phyloP scores from a whole-genome alignment of 306 rosid genomes.

The Prunus armeniaca region DNA sequence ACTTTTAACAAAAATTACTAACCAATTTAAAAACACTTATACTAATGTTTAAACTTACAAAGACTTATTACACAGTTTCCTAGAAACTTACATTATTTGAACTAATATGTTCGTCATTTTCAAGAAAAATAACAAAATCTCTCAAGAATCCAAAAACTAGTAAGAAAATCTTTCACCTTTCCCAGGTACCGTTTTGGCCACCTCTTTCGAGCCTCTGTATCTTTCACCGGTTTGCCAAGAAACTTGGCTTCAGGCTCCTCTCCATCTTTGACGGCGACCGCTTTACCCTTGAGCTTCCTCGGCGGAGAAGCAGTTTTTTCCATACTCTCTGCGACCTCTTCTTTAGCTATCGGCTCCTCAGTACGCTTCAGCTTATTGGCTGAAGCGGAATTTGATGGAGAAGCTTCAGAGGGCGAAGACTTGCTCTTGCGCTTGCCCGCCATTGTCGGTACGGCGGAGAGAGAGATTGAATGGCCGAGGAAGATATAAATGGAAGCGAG shows the following conservation, averaged over 20 bases:
- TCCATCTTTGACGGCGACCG: not conserved
- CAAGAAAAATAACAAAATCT: not conserved
- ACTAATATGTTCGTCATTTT: not conserved
- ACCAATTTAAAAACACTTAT: too few species aligned
- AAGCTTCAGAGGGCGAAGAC: not conserved
- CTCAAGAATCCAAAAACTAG: not conserved
- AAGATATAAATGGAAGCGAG: not conserved
- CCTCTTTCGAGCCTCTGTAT: constrained; percentile 42
- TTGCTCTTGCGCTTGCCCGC: constrained; percentile 16
- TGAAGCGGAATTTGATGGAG: constrained; percentile 4
- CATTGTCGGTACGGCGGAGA: not conserved
- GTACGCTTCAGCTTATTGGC: constrained; percentile 18
- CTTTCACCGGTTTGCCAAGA: constrained; percentile 30
- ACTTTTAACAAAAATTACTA: too few species aligned
- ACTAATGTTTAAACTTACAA: not conserved
- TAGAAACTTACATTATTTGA: not conserved
- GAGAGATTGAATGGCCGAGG: not conserved
- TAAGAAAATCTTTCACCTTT: constrained; percentile 21
- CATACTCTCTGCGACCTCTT: not conserved
- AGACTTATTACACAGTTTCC: not conserved
- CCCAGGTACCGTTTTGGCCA: constrained; percentile 58
- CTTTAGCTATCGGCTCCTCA: not conserved
- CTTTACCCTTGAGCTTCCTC: not conserved
- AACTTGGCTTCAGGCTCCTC: constrained; percentile 19
- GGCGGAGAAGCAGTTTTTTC: not conserved